Evolutionary conservation across 2,329 filamentous ascomycete species (phyloP).

Genomic region (Talaromyces islandicus): DNA sequence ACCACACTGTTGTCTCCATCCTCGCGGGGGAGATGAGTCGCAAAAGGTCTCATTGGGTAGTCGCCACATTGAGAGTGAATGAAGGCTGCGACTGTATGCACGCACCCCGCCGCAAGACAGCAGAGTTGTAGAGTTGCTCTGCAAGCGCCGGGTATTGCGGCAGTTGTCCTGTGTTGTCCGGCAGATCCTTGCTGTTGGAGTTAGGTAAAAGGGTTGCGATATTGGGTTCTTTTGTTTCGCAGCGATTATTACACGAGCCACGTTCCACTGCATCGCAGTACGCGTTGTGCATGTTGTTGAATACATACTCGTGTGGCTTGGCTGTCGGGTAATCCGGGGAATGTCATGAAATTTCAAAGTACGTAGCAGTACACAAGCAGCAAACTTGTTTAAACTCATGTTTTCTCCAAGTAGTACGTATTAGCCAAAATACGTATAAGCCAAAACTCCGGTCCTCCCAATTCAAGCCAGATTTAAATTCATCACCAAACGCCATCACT

Average conservation of each 20-base stretch:
- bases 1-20: no score
- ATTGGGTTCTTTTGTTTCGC: neutral
- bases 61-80: neutral
- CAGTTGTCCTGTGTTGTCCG: neutral
- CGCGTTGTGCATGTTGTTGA: neutral
- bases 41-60: neutral
- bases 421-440: neutral
- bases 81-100: neutral
- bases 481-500: constrained; percentile 5
- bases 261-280: neutral
- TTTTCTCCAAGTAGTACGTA: neutral
- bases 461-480: neutral
- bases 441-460: neutral
- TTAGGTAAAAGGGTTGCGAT: neutral
- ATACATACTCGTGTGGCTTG: neutral
- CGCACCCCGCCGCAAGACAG: neutral
- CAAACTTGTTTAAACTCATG: neutral
- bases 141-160: neutral
- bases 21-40: neutral
- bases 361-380: neutral
- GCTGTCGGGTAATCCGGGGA: neutral
- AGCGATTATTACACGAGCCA: neutral
- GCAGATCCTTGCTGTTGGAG: neutral
- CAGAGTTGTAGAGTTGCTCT: neutral
- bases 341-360: neutral